These are phyloP conservation scores for Colletotrichum simmondsii DNA, from an alignment of 2,329 filamentous ascomycete genomes.

Conservation along the genomic window DNA sequence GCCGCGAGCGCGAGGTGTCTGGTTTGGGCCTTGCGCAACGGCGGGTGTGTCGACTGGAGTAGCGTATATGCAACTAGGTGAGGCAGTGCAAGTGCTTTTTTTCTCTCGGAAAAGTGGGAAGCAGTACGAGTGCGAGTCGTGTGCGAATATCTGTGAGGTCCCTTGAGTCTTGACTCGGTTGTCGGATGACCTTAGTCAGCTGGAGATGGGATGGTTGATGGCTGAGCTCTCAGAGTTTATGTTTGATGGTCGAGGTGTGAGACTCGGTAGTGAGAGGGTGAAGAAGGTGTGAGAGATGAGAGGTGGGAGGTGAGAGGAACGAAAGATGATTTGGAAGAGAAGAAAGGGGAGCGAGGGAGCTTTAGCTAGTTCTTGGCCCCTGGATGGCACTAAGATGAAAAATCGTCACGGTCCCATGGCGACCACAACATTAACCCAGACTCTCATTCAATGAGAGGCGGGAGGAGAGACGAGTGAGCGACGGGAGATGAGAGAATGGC, in stretches of 20 bases:
- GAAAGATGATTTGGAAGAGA: neutral
- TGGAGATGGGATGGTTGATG: neutral
- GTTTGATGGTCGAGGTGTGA: too few relatives aligned
- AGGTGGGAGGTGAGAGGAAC: neutral
- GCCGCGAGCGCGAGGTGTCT: neutral
- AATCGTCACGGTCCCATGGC: neutral
- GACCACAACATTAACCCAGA: neutral
- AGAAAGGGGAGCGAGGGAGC: neutral
- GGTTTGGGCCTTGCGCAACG: slow-evolving; percentile 7
- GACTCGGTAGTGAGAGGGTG: neutral
- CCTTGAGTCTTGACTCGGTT: neutral
- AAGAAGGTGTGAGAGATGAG: neutral
- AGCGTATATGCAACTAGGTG: slow-evolving; percentile 19
- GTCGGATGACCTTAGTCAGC: neutral
- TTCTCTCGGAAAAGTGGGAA: slow-evolving; percentile 25
- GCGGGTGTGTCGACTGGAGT: slow-evolving; percentile 19
- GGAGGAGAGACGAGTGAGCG: neutral
- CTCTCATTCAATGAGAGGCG: too few relatives aligned
- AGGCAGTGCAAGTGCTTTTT: slow-evolving; percentile 19
- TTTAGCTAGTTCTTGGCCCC: neutral
- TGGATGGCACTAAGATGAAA: neutral
- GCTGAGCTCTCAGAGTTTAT: neutral
- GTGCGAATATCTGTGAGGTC: neutral
- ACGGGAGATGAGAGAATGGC: neutral
- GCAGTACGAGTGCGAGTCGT: slow-evolving; percentile 25